Evolutionary conservation across 345 rosid species (phyloP), one percentile per base, ranked within the genome.

Genomic region (Lumnitzera racemosa): DNA sequence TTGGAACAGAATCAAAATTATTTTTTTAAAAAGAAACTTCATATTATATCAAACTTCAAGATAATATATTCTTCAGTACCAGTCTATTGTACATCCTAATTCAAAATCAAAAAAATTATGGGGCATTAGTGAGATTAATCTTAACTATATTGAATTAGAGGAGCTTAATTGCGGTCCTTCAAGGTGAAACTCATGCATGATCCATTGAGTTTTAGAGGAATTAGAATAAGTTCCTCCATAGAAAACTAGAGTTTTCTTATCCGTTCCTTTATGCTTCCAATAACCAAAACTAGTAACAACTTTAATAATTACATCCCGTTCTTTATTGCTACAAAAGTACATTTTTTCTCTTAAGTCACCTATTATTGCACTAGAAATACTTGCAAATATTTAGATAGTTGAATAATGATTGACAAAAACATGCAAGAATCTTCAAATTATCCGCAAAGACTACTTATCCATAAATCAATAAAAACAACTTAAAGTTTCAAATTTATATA

Each of bases 261-360:
- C 74, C 71, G 78, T 85, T 49, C 88, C 83, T 2, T 51, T 17
- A 24, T 74, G 68, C 65, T 81, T 82, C 98, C 96, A 92, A 64
- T 87, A 82, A 54, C 98, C 96, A 51, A 73, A 27, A 27, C 31
- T 67, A 59, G 84, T 71, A 2, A 76, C 71, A 6, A 65, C 57
- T 74, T 68, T 51, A 72, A 13, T 5, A 15, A 31, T 17, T 48
- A 63, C 61, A 63, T 13, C 61, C 59, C 11, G 36, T 58, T 59
- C 56, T 72, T 56, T 51, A 48, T 71, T 71, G 74, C 85, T 27
- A 70, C 87, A 92, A 81, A 89, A 89, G 64, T 83, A 87, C 82
- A 81, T 87, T 46, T 78, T 77, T 65, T 89, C 98, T 62, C 70
- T 78, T 80, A 70, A 61, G 58, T 78, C 74, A 59, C 98, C 96